Percentiles rank a stretch among this genome's conserved stretches.
Conservation (phyloP, 768 basidiomycete genomes). For the Suillus occidentalis region DNA sequence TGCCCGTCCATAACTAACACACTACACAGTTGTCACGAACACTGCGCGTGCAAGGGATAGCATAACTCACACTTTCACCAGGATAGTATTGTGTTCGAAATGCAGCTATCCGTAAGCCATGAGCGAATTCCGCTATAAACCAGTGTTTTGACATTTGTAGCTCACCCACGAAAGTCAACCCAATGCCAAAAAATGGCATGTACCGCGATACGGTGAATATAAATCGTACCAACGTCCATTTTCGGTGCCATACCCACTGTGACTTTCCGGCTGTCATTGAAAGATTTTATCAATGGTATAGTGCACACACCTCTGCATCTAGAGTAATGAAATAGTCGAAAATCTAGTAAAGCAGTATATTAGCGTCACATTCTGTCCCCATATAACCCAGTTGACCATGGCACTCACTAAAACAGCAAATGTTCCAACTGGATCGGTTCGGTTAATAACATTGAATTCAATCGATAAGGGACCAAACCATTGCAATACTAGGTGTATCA, state of each 20-base stretch:
- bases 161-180: not conserved
- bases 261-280: constrained; percentile 15
- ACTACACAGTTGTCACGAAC: not conserved
- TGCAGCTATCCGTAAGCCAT: not conserved
- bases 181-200: constrained; percentile 20
- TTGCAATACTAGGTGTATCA: not conserved
- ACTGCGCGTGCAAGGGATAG: not conserved
- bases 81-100: not conserved
- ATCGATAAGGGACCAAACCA: not conserved
- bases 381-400: too few relatives aligned
- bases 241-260: constrained; percentile 24
- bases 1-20: not conserved
- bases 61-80: not conserved
- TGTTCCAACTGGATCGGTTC: not conserved
- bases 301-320: constrained; percentile 16
- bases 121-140: not conserved
- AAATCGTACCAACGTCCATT: constrained; percentile 22
- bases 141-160: too few relatives aligned
- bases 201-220: constrained; percentile 30
- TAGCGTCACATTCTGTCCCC: not conserved
- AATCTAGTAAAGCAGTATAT: not conserved
- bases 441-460: not conserved
- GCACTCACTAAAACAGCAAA: not conserved
- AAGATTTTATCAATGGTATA: too few relatives aligned
- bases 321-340: constrained; percentile 28